Base-by-base conservation (phyloP, 2,329 filamentous ascomycete genomes). In the Chrysoporthe austroafricana region DNA sequence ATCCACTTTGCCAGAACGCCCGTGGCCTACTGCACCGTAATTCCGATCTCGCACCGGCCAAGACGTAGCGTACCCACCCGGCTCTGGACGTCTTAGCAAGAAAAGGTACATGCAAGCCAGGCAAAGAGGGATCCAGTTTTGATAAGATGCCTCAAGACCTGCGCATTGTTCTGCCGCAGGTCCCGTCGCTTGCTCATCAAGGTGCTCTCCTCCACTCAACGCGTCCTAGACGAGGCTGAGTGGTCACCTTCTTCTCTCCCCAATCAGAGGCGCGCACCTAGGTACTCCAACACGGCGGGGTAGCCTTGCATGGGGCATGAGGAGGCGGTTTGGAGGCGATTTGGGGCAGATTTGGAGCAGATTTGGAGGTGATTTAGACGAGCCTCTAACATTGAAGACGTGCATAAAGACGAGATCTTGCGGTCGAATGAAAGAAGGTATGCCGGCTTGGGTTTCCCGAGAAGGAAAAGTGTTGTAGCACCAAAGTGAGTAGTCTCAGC, bases 41-140 rank as follows among this genome's bases (percentile, higher is more conserved):
- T 54, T 54, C 50, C 50, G 50, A 54, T 54, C 32, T 54, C 50
- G 50, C 50, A 54, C 21, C 21, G 21, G 21, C 50, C 50, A 54
- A 54, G 50, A 26, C 21, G 7, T 21, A 32, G 50, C 14, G 14
- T 7, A 21, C 50, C 26, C 50, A 32, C 50, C 21, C 50, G 21
- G 50, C 50, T 13, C 50, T 32, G 9, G 11, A 54, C 32, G 14
- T 32, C 7, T 54, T 14, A 54, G 50, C 50, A 54, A 54, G 14
- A 54, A 26, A 26, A 52, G 3, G 50, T 26, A 32, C 50, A 54
- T 54, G 21, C 50, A 52, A 14, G 48, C 4, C 48, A 26, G 48
- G n/a, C 9, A 52, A 52, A 16, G 4, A 54, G 50, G 50, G 26
- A 32, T 54, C 50, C 50, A 54, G 50, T 54, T 54, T 54, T 54